Percentiles rank a stretch among this genome's conserved stretches.
Evolutionary conservation across 2,329 filamentous ascomycete species (phyloP).

Genomic region (Emmonsiellopsis sp.): DNA sequence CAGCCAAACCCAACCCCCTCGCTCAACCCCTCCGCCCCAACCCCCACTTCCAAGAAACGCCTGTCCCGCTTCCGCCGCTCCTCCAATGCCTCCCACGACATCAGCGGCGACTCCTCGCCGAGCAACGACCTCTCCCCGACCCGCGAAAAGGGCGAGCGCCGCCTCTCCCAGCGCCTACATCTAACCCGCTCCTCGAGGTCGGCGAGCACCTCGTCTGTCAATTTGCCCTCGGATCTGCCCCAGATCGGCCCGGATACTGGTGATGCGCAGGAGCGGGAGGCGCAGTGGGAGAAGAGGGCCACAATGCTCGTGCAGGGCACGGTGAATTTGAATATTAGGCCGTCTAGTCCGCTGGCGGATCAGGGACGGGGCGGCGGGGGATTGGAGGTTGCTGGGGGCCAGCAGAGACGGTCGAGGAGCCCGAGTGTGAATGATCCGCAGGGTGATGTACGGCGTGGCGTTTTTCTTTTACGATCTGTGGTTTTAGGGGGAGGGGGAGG

Average conservation of each 20-base stretch:
- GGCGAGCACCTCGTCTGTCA: constrained; percentile 52
- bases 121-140: neutral
- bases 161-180: constrained; percentile 62
- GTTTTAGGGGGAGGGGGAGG: neutral
- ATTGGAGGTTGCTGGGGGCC: too few relatives aligned
- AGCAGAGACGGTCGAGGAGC: constrained; percentile 18
- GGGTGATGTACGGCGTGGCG: constrained; percentile 24
- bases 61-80: constrained; percentile 26
- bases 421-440: constrained; percentile 22
- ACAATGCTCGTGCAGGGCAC: constrained; percentile 68
- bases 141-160: constrained; percentile 19
- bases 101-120: neutral
- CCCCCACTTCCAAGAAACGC: constrained; percentile 13
- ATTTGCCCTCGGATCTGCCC: constrained; percentile 72
- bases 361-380: too few relatives aligned
- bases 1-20: constrained; percentile 17
- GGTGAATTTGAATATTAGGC: constrained; percentile 27
- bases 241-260: constrained; percentile 51
- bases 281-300: constrained; percentile 84
- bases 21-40: neutral
- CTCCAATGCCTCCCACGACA: constrained; percentile 11
- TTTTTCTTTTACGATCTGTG: neutral
- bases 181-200: constrained; percentile 45
- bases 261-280: constrained; percentile 51
- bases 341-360: neutral